These are phyloP conservation scores for Cercospora sp. DNA, from an alignment of 2,329 filamentous ascomycete genomes.

Conservation along the genomic window DNA sequence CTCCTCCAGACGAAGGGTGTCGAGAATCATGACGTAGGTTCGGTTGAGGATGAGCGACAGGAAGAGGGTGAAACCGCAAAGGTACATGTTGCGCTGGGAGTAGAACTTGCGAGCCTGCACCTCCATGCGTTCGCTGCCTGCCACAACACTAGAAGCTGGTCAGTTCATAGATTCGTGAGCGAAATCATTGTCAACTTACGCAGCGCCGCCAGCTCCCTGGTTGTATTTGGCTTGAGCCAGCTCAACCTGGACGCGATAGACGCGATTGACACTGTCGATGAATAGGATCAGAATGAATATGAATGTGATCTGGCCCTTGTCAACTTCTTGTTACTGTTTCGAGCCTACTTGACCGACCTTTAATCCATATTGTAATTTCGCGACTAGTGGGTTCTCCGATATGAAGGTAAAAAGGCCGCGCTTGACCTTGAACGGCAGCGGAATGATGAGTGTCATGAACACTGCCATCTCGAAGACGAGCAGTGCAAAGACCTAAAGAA, in stretches of 20 bases:
- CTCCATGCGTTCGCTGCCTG: conserved; percentile 87
- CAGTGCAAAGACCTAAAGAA: conserved; percentile 72
- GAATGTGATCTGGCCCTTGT: conserved; percentile 74
- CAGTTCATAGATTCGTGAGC: conserved; percentile 10
- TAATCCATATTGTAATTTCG: conserved; percentile 94
- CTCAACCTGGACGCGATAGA: conserved; percentile 95
- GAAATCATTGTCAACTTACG: conserved; percentile 44
- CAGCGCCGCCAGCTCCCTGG: conserved; percentile 41
- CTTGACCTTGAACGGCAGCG: conserved; percentile 82
- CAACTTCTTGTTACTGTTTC: not conserved
- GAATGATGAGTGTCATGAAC: conserved; percentile 78
- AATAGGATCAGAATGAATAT: conserved; percentile 99
- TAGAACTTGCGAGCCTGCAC: conserved; percentile 99
- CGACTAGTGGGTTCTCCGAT: conserved; percentile 79
- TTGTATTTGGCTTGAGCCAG: conserved; percentile 69
- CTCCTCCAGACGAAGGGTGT: conserved; percentile 88
- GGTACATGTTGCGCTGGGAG: conserved; percentile 99
- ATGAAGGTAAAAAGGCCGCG: conserved; percentile 94
- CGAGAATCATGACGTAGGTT: conserved; percentile 96
- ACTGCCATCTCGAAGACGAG: conserved; percentile 80
- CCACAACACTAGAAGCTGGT: conserved; percentile 61
- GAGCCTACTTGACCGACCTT: conserved; percentile 58
- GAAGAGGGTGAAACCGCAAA: conserved; percentile 98
- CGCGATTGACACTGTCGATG: conserved; percentile 91
- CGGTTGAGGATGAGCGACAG: conserved; percentile 98